Evolutionary conservation across 257 asterid genomes (phyloP), one percentile per base, ranked within the genome.

Genomic region (Coffea eugenioides): DNA sequence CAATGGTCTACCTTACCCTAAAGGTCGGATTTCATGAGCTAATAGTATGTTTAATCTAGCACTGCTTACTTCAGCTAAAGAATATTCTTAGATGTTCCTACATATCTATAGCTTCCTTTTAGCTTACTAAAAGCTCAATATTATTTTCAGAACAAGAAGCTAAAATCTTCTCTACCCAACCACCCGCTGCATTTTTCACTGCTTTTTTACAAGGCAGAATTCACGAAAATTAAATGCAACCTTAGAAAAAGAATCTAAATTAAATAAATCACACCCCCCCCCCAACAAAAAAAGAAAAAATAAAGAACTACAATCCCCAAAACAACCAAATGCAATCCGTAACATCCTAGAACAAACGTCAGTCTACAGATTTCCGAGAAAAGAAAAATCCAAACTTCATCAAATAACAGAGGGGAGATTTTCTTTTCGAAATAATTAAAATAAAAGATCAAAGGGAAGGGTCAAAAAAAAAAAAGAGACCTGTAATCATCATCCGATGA

Each of bases 401-500:
- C 2, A 14, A 52, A 52, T 12, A 3, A 3, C 2, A 52, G 15
- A 14, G 4, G 4, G 16, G 3, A 48, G 12, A 48, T 9, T 51
- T 52, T 3, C 18, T 52, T 52, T 13, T 13, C 6, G 5, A 57
- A 54, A 57, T 57, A 57, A 57, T 18, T 57, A 57, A 20, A 57
- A 20, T 18, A 57, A 8, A 75, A 27, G 8, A 59, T 21, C n/a
- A 20, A 1, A 80, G 46, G 0, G 16, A 80, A 13, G 57, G 52
- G 12, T 48, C 52, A 15, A 8, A 52, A 13, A 14, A 2, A 14
- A 52, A 4, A 3, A 51, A 31, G 23, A 77, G 3, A 93, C 98
- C 98, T 93, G 87, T 81, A 85, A 81, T 85, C 89, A 36, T 85
- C 92, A 49, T 91, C 88, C 12, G 97, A 94, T 68, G 94, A 93